Evolutionary conservation across 129 eudicot species (phyloP).

Genomic region (Tagetes erecta): DNA sequence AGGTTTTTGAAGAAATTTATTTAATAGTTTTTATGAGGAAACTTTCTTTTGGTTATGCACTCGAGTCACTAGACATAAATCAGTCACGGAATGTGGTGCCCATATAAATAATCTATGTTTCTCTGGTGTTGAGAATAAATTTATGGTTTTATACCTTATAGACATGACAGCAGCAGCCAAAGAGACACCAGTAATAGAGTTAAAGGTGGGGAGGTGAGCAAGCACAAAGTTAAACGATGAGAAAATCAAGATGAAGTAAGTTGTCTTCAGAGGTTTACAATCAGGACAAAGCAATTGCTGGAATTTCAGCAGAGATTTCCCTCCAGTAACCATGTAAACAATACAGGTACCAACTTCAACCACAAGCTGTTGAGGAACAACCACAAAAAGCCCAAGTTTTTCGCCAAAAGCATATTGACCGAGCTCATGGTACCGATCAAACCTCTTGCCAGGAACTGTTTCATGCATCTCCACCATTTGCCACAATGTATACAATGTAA

Average conservation of each 20-base stretch:
- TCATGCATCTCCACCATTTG: constrained; percentile 84
- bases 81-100: not conserved
- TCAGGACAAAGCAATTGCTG: constrained; percentile 41
- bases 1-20: not conserved
- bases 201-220: constrained; percentile 63
- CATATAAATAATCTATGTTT: not conserved
- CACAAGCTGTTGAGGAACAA: constrained; percentile 60
- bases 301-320: constrained; percentile 54
- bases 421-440: constrained; percentile 70
- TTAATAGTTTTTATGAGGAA: not conserved
- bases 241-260: constrained; percentile 60
- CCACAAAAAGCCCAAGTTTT: constrained; percentile 59
- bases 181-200: constrained; percentile 58
- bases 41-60: not conserved
- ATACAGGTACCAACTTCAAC: constrained; percentile 58
- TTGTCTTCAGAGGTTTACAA: constrained; percentile 47
- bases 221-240: constrained; percentile 57
- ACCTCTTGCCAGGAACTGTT: constrained; percentile 60
- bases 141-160: constrained; percentile 40
- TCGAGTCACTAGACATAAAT: not conserved
- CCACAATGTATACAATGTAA: constrained; percentile 69
- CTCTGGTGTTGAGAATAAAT: not conserved
- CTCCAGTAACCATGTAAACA: constrained; percentile 71
- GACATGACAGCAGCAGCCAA: constrained; percentile 75
- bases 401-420: constrained; percentile 71